A percentile compares a stretch with the other conserved stretches of the same genome.
Conservation (phyloP, 73 alveolate genomes). For the Paramecium caudatum region DNA sequence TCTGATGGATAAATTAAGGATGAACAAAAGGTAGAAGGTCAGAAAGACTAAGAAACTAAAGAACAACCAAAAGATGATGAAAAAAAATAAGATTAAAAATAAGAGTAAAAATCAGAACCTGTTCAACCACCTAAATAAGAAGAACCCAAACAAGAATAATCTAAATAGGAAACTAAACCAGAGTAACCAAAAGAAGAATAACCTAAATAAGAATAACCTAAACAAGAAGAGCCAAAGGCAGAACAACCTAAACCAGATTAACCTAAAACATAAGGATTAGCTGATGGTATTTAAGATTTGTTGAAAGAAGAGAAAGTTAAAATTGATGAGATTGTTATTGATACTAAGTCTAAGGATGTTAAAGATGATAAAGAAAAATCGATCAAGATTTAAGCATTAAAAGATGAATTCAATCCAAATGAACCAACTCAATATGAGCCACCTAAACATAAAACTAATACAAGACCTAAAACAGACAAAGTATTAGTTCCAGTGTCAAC, state of each 20-base stretch:
- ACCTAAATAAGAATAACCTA: no score
- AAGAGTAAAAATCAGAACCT: no score
- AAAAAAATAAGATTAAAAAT: no score
- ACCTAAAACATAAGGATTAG: no score
- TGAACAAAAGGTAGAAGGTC: not conserved
- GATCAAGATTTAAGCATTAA: not conserved
- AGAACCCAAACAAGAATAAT: no score
- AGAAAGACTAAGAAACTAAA: not conserved
- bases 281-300: not conserved
- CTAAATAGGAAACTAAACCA: no score
- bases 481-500: slow-evolving; percentile 28
- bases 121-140: no score
- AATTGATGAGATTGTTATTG: not conserved
- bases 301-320: slow-evolving; percentile 1
- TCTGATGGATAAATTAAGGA: not conserved
- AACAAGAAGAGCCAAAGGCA: no score
- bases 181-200: no score
- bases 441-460: slow-evolving; percentile 29
- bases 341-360: not conserved
- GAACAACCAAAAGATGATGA: not conserved
- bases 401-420: slow-evolving; percentile 47
- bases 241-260: no score
- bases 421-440: slow-evolving; percentile 38
- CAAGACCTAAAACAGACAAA: slow-evolving; percentile 26
- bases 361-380: slow-evolving; percentile 32